phyloP scores from a whole-genome alignment of 148 eudicot species.

The Silene uniflora region DNA sequence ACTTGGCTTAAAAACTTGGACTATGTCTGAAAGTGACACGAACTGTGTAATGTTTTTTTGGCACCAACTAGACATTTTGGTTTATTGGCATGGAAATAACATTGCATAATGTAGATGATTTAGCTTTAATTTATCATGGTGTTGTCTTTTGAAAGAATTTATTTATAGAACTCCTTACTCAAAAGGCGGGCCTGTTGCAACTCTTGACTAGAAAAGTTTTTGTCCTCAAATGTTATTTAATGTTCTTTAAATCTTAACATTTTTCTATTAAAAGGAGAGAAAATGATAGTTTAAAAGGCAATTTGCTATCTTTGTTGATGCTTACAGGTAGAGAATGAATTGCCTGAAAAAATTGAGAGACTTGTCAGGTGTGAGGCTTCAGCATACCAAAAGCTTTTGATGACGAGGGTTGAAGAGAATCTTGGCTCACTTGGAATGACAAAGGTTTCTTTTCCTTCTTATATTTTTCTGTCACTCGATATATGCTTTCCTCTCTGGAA shows the following conservation, averaged over 20 bases:
- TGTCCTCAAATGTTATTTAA: not conserved
- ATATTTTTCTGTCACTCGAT: conserved; percentile 1
- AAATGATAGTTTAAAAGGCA: not conserved
- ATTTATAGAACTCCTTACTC: not conserved
- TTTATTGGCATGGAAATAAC: too few relatives aligned
- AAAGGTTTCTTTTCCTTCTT: conserved; percentile 47
- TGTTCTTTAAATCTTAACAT: not conserved
- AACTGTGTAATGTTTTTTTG: too few relatives aligned
- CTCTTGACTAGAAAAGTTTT: not conserved
- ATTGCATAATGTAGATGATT: too few relatives aligned
- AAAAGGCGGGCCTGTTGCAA: not conserved
- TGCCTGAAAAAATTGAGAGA: conserved; percentile 98
- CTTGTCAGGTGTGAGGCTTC: conserved; percentile 98
- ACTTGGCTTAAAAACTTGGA: too few relatives aligned
- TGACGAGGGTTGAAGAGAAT: conserved; percentile 97
- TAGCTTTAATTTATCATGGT: too few relatives aligned
- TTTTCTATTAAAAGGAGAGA: not conserved
- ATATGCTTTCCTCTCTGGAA: not conserved
- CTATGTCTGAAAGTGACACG: too few relatives aligned
- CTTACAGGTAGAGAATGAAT: conserved; percentile 77
- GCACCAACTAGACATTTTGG: too few relatives aligned
- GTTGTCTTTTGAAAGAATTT: too few relatives aligned
- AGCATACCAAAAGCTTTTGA: conserved; percentile 91
- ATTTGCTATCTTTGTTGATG: not conserved
- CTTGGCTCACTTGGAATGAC: conserved; percentile 87